These are phyloP conservation scores for Aaosphaeria pasadenensis DNA, from an alignment of 2,329 filamentous ascomycete genomes.

Conservation along the genomic window DNA sequence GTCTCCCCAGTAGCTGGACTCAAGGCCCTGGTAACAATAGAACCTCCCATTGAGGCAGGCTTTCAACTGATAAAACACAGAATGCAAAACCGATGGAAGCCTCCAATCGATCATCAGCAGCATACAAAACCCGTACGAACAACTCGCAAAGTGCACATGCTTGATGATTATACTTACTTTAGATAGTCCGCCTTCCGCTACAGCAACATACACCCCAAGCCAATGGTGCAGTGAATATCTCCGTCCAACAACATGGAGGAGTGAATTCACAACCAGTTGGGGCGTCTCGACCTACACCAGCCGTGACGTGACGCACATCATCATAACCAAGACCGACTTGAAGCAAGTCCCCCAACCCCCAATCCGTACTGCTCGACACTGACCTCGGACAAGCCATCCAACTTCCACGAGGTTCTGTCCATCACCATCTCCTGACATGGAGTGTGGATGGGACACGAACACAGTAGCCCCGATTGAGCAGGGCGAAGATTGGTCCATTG, in stretches of 20 bases:
- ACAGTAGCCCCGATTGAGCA: conserved; percentile 10
- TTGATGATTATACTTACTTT: neutral
- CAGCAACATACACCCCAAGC: conserved; percentile 10
- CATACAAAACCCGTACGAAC: conserved; percentile 11
- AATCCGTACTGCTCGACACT: neutral
- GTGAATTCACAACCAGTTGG: conserved; percentile 1
- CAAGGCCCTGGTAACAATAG: conserved; percentile 7
- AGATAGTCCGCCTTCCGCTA: conserved; percentile 9
- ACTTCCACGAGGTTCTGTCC: conserved; percentile 13
- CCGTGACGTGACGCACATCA: conserved; percentile 6
- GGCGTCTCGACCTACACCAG: conserved; percentile 8
- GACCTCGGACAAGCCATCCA: conserved; percentile 7
- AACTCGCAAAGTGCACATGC: neutral
- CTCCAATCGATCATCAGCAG: conserved; percentile 8
- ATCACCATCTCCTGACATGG: conserved; percentile 8
- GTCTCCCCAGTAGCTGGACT: conserved; percentile 12
- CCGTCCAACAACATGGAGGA: conserved; percentile 8
- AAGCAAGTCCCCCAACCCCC: conserved; percentile 2
- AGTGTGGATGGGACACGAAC: conserved; percentile 14
- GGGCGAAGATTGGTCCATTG: conserved; percentile 12
- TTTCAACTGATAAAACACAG: conserved; percentile 3
- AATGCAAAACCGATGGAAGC: conserved; percentile 9
- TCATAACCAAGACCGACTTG: conserved; percentile 11
- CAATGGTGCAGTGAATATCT: conserved; percentile 12
- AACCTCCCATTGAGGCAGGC: neutral